Percentiles rank a stretch among this genome's conserved stretches.
These are phyloP conservation scores for Penicillium cinerascens DNA, from an alignment of 495 filamentous ascomycete species.

Conservation along the genomic window DNA sequence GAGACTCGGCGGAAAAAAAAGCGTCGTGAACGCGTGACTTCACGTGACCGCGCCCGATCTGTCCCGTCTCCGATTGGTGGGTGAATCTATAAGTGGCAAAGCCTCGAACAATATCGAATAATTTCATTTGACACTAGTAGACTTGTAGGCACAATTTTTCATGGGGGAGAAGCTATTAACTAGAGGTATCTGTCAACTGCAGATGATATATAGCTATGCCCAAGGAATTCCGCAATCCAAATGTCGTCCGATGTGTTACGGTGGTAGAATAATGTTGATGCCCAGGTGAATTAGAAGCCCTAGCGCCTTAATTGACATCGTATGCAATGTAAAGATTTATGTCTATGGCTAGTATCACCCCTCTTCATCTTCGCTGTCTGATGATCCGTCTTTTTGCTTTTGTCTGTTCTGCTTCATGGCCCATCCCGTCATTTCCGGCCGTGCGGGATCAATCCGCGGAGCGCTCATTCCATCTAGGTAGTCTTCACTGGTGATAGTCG, in stretches of 20 bases:
- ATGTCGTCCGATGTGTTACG: neutral
- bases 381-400: constrained; percentile 25
- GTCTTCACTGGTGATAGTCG: constrained; percentile 51
- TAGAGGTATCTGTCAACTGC: neutral
- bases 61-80: constrained; percentile 18
- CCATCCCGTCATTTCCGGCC: constrained; percentile 47
- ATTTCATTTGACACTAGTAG: neutral
- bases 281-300: neutral
- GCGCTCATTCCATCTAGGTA: constrained; percentile 66
- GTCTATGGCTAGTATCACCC: constrained; percentile 2
- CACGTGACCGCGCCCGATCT: constrained; percentile 19
- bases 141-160: neutral
- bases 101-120: neutral
- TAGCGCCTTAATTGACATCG: neutral
- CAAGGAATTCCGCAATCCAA: too few species aligned
- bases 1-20: constrained; percentile 24
- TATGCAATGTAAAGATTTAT: neutral
- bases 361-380: constrained; percentile 24
- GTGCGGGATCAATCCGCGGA: constrained; percentile 53
- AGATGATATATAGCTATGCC: neutral
- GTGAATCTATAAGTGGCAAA: constrained; percentile 10
- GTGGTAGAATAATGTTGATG: neutral
- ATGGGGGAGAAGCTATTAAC: neutral
- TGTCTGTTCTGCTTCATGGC: constrained; percentile 49
- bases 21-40: constrained; percentile 16